These are phyloP conservation scores for Aspergillus latus DNA, from an alignment of 2,329 filamentous ascomycete species.

Conservation along the genomic window DNA sequence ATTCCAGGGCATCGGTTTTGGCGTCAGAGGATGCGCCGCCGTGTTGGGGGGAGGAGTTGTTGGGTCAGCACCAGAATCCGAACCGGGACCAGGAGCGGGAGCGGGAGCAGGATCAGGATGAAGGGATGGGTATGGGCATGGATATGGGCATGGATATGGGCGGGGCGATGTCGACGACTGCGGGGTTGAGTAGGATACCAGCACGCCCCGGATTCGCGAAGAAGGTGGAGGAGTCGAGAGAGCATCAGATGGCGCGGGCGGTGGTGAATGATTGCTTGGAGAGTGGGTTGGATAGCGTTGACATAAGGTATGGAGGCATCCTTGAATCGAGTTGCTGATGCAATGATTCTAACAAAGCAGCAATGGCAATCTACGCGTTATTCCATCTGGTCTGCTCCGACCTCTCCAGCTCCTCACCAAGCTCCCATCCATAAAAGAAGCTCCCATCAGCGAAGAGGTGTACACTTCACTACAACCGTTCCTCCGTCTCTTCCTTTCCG, in stretches of 20 bases:
- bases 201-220: slow-evolving; percentile 19
- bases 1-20: slow-evolving; percentile 31
- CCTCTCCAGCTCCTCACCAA: slow-evolving; percentile 44
- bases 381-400: slow-evolving; percentile 36
- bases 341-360: slow-evolving; percentile 22
- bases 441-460: slow-evolving; percentile 38
- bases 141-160: not conserved
- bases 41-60: slow-evolving; percentile 40
- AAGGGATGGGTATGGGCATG: slow-evolving; percentile 17
- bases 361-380: slow-evolving; percentile 29
- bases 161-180: not conserved
- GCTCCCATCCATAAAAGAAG: slow-evolving; percentile 34
- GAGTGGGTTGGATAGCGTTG: slow-evolving; percentile 45
- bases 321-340: not conserved
- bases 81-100: not conserved
- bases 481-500: slow-evolving; percentile 45
- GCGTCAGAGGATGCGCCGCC: slow-evolving; percentile 36
- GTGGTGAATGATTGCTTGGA: slow-evolving; percentile 46
- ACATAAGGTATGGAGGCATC: slow-evolving; percentile 42
- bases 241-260: slow-evolving; percentile 38
- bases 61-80: slow-evolving; percentile 28
- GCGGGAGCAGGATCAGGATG: slow-evolving; percentile 14
- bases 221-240: slow-evolving; percentile 32
- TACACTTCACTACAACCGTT: slow-evolving; percentile 44
- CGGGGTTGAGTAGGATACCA: not conserved